These are phyloP conservation scores for Schwanniomyces sp. DNA, from an alignment of 805 yeast species.

Conservation along the genomic window DNA sequence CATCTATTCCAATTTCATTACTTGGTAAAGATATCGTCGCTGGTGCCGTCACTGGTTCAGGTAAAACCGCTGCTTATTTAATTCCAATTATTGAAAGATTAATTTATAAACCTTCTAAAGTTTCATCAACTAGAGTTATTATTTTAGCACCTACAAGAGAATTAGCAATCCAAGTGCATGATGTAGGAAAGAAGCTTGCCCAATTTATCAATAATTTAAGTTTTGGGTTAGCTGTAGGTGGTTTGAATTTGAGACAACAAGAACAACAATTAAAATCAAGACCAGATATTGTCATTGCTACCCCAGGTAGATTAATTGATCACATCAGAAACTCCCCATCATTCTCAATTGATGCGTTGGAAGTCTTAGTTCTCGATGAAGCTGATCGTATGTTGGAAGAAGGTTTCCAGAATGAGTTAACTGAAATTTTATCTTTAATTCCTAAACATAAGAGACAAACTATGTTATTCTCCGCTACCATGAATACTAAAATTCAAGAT, in stretches of 20 bases:
- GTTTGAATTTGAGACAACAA: slow-evolving; percentile 90
- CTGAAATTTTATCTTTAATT: slow-evolving; percentile 81
- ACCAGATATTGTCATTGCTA: slow-evolving; percentile 96
- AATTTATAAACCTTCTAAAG: slow-evolving; percentile 80
- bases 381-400: slow-evolving; percentile 99
- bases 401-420: slow-evolving; percentile 94
- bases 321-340: slow-evolving; percentile 94
- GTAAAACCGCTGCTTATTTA: slow-evolving; percentile 98
- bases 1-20: slow-evolving; percentile 90
- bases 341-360: slow-evolving; percentile 86
- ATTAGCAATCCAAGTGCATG: slow-evolving; percentile 92
- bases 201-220: slow-evolving; percentile 71
- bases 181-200: slow-evolving; percentile 85
- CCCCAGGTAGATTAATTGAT: slow-evolving; percentile 98
- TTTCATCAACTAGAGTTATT: slow-evolving; percentile 86
- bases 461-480: slow-evolving; percentile 92
- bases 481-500: slow-evolving; percentile 90
- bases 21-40: slow-evolving; percentile 96
- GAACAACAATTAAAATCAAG: slow-evolving; percentile 89
- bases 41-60: slow-evolving; percentile 99
- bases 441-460: slow-evolving; percentile 91
- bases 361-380: slow-evolving; percentile 91
- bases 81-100: slow-evolving; percentile 93
- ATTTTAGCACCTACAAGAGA: slow-evolving; percentile 97
- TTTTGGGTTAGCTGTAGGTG: slow-evolving; percentile 98